These are phyloP conservation scores for Hymenoscyphus scutula DNA, from an alignment of 2,329 filamentous ascomycete species.

Conservation along the genomic window DNA sequence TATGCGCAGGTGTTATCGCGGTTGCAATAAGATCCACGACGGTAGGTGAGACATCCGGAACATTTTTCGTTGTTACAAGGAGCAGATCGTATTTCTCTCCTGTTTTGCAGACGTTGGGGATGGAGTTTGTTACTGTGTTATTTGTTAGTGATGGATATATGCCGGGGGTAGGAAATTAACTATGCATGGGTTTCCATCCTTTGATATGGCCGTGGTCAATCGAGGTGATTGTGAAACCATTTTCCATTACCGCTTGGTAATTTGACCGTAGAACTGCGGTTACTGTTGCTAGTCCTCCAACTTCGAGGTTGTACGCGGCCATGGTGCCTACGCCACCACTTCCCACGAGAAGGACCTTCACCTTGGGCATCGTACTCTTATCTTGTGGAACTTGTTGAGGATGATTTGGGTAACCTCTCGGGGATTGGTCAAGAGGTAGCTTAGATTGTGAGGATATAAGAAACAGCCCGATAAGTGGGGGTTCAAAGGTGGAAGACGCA, in stretches of 20 bases:
- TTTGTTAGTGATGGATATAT: background rate
- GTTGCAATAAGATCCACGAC: constrained; percentile 26
- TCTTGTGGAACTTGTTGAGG: background rate
- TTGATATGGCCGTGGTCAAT: constrained; percentile 28
- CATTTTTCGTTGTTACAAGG: constrained; percentile 31
- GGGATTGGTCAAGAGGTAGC: too few species aligned
- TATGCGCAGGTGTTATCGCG: constrained; percentile 28
- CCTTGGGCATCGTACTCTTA: constrained; percentile 19
- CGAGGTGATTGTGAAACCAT: constrained; percentile 30
- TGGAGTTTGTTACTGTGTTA: constrained; percentile 5
- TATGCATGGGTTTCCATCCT: constrained; percentile 26
- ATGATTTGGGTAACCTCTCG: too few species aligned
- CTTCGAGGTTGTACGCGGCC: constrained; percentile 29
- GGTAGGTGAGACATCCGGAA: constrained; percentile 38
- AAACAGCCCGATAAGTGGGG: too few species aligned
- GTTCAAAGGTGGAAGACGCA: too few species aligned
- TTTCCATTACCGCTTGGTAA: constrained; percentile 24
- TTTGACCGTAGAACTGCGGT: constrained; percentile 30
- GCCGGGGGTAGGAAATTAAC: constrained; percentile 8
- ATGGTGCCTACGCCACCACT: constrained; percentile 32
- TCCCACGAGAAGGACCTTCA: constrained; percentile 28
- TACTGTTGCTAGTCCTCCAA: constrained; percentile 24
- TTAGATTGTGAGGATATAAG: too few species aligned
- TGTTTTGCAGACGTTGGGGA: constrained; percentile 17
- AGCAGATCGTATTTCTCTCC: constrained; percentile 26